Evolutionary conservation across 805 yeast genomes (phyloP).

Genomic region (Nakazawaea wickerhamii): DNA sequence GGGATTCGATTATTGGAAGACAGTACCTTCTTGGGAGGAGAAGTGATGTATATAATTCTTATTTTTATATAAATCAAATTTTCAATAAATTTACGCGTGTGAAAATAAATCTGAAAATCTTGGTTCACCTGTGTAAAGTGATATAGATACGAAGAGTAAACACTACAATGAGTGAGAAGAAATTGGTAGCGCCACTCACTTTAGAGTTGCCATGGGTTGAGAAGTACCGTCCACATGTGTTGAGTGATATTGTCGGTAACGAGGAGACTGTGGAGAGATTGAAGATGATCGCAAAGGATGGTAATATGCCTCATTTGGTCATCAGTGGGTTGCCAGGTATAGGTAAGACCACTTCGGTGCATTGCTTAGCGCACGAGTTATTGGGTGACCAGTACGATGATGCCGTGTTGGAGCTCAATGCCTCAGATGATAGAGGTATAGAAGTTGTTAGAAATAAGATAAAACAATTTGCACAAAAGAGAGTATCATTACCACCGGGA

Average conservation of each 20-base stretch:
- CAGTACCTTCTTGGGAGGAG: slow-evolving; percentile 11
- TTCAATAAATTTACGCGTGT: background rate
- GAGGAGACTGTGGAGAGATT: slow-evolving; percentile 83
- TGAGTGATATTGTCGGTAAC: slow-evolving; percentile 90
- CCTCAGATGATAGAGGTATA: slow-evolving; percentile 96
- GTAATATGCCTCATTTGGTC: slow-evolving; percentile 95
- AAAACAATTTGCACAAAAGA: slow-evolving; percentile 94
- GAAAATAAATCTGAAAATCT: too few relatives aligned
- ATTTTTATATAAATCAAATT: too few relatives aligned
- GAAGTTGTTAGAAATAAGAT: slow-evolving; percentile 93
- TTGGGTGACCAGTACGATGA: slow-evolving; percentile 68
- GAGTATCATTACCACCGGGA: slow-evolving; percentile 80
- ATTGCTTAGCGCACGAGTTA: slow-evolving; percentile 81
- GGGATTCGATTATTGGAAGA: slow-evolving; percentile 29
- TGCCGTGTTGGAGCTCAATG: slow-evolving; percentile 90
- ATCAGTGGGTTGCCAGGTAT: slow-evolving; percentile 96
- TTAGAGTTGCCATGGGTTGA: slow-evolving; percentile 60
- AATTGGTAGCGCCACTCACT: slow-evolving; percentile 11
- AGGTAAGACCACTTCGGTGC: slow-evolving; percentile 92
- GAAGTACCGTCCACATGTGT: slow-evolving; percentile 77
- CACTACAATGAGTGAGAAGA: background rate
- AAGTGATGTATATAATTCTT: background rate
- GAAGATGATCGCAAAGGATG: slow-evolving; percentile 80
- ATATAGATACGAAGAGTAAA: background rate
- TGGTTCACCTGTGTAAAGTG: slow-evolving; percentile 1